These are phyloP conservation scores for Magnusiomyces magnusii DNA, from an alignment of 1,139 yeast species.

Conservation along the genomic window DNA sequence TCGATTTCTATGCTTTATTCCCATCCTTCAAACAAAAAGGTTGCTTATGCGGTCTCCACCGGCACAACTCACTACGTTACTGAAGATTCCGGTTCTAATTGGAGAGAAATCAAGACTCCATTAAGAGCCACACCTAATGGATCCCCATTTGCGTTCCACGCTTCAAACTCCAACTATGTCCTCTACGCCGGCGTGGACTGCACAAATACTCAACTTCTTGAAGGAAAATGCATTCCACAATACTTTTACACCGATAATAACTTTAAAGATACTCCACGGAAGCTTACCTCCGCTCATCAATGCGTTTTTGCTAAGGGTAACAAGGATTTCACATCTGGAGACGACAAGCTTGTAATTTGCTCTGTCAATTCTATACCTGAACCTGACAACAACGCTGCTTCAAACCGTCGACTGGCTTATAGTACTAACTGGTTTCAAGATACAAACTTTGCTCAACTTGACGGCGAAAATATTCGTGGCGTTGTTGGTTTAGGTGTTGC, in stretches of 20 bases:
- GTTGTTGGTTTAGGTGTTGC: conserved; percentile 45
- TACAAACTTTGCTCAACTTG: conserved; percentile 28
- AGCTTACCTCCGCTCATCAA: conserved; percentile 29
- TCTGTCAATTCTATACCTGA: conserved; percentile 39
- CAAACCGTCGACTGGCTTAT: conserved; percentile 38
- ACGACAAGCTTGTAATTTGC: conserved; percentile 46
- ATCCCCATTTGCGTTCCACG: conserved; percentile 35
- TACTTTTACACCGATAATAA: conserved; percentile 49
- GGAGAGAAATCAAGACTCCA: conserved; percentile 41
- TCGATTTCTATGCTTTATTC: conserved; percentile 33
- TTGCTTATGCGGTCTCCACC: conserved; percentile 46
- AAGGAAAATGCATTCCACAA: conserved; percentile 34
- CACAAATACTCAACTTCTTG: conserved; percentile 26
- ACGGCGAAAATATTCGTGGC: conserved; percentile 29
- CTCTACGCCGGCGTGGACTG: conserved; percentile 40
- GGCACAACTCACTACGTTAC: conserved; percentile 45
- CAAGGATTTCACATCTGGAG: conserved; percentile 36
- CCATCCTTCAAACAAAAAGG: conserved; percentile 40
- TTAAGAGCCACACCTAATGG: conserved; percentile 22
- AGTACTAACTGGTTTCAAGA: conserved; percentile 53
- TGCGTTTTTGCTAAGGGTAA: conserved; percentile 50
- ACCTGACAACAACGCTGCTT: conserved; percentile 36
- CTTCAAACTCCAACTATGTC: conserved; percentile 37
- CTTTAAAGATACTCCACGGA: conserved; percentile 39
- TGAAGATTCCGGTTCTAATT: conserved; percentile 49